Base-by-base conservation (phyloP, 2,329 filamentous ascomycete species). In the Nothomitra cinnamomea region DNA sequence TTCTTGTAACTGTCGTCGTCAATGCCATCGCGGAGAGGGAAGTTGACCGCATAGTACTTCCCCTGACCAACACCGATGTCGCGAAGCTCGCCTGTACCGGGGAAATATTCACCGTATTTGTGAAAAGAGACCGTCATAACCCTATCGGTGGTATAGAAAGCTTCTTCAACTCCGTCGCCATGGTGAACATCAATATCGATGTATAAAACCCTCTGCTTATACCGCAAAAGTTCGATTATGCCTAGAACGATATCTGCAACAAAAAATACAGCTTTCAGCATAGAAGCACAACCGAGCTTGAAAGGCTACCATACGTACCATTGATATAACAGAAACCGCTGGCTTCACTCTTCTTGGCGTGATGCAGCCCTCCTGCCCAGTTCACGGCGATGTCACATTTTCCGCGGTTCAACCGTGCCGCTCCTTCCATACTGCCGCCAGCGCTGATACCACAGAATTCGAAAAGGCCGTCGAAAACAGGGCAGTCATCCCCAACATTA, bases 101-200 rank as follows among this genome's bases (percentile, higher is more conserved):
- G 80, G 65, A 84, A 84, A 66, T 83, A 84, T 63, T 83, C 80
- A 60, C 80, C 80, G 61, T 84, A 84, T 61, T 83, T 84, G 70
- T 84, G 80, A 67, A 84, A 84, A 2, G 80, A 83, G 47, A 78
- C 75, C 2, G 80, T 83, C 80, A 84, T 83, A 61, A 84, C 80
- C 54, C 80, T 77, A 62, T 84, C 80, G 45, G 79, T 84, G 1
- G 79, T 81, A 65, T 83, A 83, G 62, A 84, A 84, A 3, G 80
- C 80, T 65, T 84, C 80, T 65, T 84, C 80, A 40, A 84, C 80
- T 58, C 80, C 80, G 61, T 83, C 79, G 38, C 79, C 79, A 58
- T 82, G 79, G 63, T 82, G 79, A 17, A 82, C 79, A 62, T 82
- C 79, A 57, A 82, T 82, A 61, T 82, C 79, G 57, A 82, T 77